Evolutionary conservation across 1,139 yeast genomes (phyloP).

Genomic region (Saccharomycopsis hybrid): DNA sequence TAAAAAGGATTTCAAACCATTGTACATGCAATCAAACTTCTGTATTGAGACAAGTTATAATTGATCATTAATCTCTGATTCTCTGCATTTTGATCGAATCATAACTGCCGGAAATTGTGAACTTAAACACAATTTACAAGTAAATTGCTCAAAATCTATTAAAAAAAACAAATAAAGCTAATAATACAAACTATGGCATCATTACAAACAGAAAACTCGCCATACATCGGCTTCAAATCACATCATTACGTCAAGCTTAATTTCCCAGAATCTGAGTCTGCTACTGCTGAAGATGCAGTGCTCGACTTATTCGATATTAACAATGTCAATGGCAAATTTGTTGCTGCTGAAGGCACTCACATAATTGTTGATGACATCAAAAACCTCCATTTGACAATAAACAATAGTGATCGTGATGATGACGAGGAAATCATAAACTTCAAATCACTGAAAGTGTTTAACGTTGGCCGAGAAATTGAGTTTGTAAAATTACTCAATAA

Average conservation of each 20-base stretch:
- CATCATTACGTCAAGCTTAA: neutral
- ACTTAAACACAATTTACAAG: too few species aligned
- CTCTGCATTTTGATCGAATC: too few species aligned
- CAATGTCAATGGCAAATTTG: conserved; percentile 7
- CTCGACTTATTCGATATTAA: conserved; percentile 10
- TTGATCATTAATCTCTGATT: too few species aligned
- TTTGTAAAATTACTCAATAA: neutral
- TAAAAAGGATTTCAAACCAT: too few species aligned
- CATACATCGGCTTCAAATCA: neutral
- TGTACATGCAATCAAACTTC: too few species aligned
- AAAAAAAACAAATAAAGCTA: too few species aligned
- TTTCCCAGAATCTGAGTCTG: neutral
- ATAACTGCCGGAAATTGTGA: too few species aligned
- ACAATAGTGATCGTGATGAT: conserved; percentile 1
- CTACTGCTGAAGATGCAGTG: neutral
- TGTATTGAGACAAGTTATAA: too few species aligned
- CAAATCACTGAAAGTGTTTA: neutral
- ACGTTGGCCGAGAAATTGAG: neutral
- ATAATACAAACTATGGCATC: too few species aligned
- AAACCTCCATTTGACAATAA: conserved; percentile 1
- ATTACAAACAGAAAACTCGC: neutral
- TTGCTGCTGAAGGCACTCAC: conserved; percentile 5
- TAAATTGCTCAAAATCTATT: too few species aligned
- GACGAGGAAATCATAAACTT: neutral
- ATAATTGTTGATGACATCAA: conserved; percentile 4